Conservation (phyloP, 768 basidiomycete genomes). For the Melanogaster broomeanus region DNA sequence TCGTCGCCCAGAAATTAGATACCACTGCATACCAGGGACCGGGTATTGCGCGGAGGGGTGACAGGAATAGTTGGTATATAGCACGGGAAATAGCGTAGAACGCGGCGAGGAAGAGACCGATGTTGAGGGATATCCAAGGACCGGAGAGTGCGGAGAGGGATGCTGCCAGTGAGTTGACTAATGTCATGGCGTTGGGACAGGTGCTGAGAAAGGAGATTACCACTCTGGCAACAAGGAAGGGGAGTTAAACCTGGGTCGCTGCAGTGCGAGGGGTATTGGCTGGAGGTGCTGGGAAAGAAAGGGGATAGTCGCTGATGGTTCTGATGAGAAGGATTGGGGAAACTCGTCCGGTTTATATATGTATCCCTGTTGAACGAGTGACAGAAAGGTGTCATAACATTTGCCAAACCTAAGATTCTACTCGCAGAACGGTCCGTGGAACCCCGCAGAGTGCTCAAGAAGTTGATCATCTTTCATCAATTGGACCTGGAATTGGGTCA, state of each 20-base stretch:
- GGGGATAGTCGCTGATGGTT: too few relatives aligned
- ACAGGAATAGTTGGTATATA: slow-evolving; percentile 54
- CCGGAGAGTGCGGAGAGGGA: slow-evolving; percentile 14
- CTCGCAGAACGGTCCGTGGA: too few relatives aligned
- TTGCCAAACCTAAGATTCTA: too few relatives aligned
- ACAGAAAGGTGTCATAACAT: too few relatives aligned
- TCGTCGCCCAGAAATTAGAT: slow-evolving; percentile 72
- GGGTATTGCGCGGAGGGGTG: too few relatives aligned
- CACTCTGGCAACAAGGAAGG: slow-evolving; percentile 3
- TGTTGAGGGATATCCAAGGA: slow-evolving; percentile 33
- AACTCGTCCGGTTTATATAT: slow-evolving; percentile 25
- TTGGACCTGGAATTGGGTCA: too few relatives aligned
- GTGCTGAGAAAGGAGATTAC: slow-evolving; percentile 1
- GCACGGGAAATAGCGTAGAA: slow-evolving; percentile 37
- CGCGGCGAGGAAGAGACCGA: slow-evolving; percentile 24
- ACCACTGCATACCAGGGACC: slow-evolving; percentile 82
- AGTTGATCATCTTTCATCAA: too few relatives aligned
- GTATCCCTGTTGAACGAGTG: too few relatives aligned
- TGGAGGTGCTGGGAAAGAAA: too few relatives aligned
- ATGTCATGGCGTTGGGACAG: slow-evolving; percentile 25
- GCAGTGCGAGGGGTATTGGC: neutral
- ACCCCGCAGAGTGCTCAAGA: too few relatives aligned
- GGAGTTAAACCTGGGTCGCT: slow-evolving; percentile 2
- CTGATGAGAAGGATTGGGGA: too few relatives aligned
- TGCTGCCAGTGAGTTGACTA: neutral